Percentiles rank a stretch among this genome's conserved stretches.
phyloP scores from a whole-genome alignment of 768 basidiomycete genomes.

The Boletus rufocinnamomeus region DNA sequence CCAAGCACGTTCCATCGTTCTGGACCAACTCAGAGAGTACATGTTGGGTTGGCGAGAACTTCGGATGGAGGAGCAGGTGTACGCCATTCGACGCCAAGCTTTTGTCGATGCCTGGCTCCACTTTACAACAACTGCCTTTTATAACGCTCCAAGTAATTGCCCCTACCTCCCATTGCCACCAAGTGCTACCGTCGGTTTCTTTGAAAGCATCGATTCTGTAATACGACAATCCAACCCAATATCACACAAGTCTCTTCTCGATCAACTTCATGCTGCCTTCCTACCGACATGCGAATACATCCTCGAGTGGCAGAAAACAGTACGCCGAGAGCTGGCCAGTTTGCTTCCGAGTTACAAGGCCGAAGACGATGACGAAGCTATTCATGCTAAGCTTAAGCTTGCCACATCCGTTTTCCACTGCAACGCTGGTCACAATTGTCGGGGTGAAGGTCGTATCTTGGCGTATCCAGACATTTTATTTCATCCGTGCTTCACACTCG shows the following conservation, averaged over 20 bases:
- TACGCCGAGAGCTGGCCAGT: slow-evolving; percentile 30
- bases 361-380: slow-evolving; percentile 18
- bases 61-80: slow-evolving; percentile 33
- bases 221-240: slow-evolving; percentile 24
- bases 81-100: slow-evolving; percentile 25
- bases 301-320: slow-evolving; percentile 29
- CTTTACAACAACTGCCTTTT: slow-evolving; percentile 23
- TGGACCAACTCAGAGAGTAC: slow-evolving; percentile 26
- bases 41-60: slow-evolving; percentile 36
- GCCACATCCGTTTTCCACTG: slow-evolving; percentile 33
- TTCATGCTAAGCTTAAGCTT: slow-evolving; percentile 27
- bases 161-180: slow-evolving; percentile 33
- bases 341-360: slow-evolving; percentile 26
- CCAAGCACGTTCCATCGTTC: slow-evolving; percentile 19
- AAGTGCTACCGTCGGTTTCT: slow-evolving; percentile 28
- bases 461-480: slow-evolving; percentile 31
- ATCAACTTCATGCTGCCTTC: slow-evolving; percentile 24
- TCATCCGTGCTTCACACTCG: slow-evolving; percentile 30
- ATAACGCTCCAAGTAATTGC: slow-evolving; percentile 8
- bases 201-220: slow-evolving; percentile 23
- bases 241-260: slow-evolving; percentile 13
- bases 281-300: slow-evolving; percentile 17
- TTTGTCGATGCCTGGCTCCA: slow-evolving; percentile 31
- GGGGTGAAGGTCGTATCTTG: slow-evolving; percentile 15
- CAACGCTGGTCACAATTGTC: slow-evolving; percentile 16